These are phyloP conservation scores for Cytospora paraplurivora DNA, from an alignment of 2,329 filamentous ascomycete genomes.

Conservation along the genomic window DNA sequence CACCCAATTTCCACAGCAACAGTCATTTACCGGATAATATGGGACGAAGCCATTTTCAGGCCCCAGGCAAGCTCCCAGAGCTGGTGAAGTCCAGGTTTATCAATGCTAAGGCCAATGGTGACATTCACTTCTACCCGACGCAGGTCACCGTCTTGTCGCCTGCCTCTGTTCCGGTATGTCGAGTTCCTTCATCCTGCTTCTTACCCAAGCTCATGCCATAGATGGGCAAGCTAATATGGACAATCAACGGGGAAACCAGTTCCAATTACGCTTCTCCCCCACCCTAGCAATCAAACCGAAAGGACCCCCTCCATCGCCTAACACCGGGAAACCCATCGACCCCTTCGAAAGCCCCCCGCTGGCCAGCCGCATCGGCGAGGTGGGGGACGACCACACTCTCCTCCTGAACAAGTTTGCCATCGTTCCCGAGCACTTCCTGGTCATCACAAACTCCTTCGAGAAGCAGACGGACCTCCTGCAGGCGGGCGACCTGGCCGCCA, in stretches of 20 bases:
- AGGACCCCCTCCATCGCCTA: conserved; percentile 34
- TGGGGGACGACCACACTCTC: conserved; percentile 61
- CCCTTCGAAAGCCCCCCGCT: conserved; percentile 65
- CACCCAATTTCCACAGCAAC: neutral
- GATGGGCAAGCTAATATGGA: neutral
- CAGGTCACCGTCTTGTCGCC: conserved; percentile 52
- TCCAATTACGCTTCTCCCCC: conserved; percentile 73
- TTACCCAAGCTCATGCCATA: neutral
- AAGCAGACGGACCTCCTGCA: conserved; percentile 67
- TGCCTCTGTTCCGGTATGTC: conserved; percentile 47
- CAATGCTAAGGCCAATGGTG: conserved; percentile 49
- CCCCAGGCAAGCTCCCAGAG: conserved; percentile 51
- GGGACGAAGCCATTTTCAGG: conserved; percentile 44
- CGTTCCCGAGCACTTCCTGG: conserved; percentile 70
- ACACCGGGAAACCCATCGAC: conserved; percentile 51
- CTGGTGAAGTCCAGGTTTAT: conserved; percentile 54
- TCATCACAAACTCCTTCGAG: conserved; percentile 65
- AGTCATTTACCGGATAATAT: neutral
- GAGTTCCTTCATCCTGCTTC: too few species aligned
- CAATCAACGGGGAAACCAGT: conserved; percentile 47
- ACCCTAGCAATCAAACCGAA: conserved; percentile 69
- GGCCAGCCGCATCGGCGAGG: conserved; percentile 54
- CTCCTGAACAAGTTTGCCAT: conserved; percentile 77
- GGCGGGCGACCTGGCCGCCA: conserved; percentile 59
- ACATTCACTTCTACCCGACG: conserved; percentile 57